Evolutionary conservation across 2,329 filamentous ascomycete species (phyloP).

Genomic region (Claviceps pusilla): DNA sequence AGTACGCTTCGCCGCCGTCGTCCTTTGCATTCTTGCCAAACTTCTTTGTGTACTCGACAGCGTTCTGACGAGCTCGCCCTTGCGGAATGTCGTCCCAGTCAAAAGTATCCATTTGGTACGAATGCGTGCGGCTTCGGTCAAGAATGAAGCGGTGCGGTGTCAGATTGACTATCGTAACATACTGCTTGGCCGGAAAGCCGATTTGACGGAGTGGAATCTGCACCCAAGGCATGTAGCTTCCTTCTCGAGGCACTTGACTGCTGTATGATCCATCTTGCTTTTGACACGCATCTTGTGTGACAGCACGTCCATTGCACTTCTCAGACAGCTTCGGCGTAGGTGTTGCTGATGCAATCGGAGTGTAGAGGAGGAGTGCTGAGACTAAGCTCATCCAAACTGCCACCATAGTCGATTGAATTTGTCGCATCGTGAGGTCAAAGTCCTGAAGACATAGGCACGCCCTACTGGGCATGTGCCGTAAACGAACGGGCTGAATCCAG

Average conservation of each 20-base stretch:
- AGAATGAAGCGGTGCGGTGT: slow-evolving; percentile 18
- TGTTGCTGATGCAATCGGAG: neutral
- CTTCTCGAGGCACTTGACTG: neutral
- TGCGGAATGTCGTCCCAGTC: slow-evolving; percentile 20
- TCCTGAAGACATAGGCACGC: neutral
- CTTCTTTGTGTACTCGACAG: slow-evolving; percentile 13
- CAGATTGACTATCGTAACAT: slow-evolving; percentile 20
- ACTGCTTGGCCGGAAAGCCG: slow-evolving; percentile 11
- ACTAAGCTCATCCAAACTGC: neutral
- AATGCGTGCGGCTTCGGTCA: slow-evolving; percentile 13
- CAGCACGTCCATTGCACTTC: neutral
- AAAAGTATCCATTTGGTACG: slow-evolving; percentile 18
- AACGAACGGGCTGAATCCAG: neutral
- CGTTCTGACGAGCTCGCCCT: slow-evolving; percentile 17
- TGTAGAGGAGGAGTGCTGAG: neutral
- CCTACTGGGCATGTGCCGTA: too few relatives aligned
- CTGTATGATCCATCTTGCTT: slow-evolving; percentile 5
- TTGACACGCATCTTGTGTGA: slow-evolving; percentile 1
- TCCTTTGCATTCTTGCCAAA: slow-evolving; percentile 8
- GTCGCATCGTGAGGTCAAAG: neutral
- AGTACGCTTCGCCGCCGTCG: slow-evolving; percentile 19
- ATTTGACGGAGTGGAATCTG: slow-evolving; percentile 1
- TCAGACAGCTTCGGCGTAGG: neutral
- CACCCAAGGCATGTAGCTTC: slow-evolving; percentile 6
- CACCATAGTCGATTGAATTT: neutral